Conservation (phyloP, 352 stramenopile genomes). For the Hyaloperonospora brassicae region DNA sequence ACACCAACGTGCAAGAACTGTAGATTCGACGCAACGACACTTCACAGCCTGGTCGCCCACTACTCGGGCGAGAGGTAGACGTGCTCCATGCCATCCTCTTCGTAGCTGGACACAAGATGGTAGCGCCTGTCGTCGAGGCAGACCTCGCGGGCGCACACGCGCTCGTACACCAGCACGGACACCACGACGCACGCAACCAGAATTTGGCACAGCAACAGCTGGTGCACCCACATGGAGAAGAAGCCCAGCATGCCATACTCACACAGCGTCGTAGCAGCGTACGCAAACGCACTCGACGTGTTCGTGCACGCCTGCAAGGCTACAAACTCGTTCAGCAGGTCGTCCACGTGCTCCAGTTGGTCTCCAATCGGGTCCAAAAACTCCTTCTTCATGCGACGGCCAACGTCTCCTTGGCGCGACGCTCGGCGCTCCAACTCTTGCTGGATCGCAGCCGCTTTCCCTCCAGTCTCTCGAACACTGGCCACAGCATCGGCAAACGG, state of each 20-base stretch:
- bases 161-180: constrained; percentile 71
- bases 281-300: constrained; percentile 34
- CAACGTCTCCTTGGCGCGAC: constrained; percentile 36
- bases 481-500: constrained; percentile 33
- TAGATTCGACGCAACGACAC: background rate
- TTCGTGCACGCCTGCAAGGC: constrained; percentile 42
- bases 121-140: constrained; percentile 53
- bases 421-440: constrained; percentile 47
- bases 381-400: constrained; percentile 56
- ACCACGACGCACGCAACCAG: constrained; percentile 66
- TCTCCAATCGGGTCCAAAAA: constrained; percentile 64
- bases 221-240: constrained; percentile 82
- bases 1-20: no score
- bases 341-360: constrained; percentile 32
- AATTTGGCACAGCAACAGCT: constrained; percentile 71
- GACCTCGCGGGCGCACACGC: constrained; percentile 56
- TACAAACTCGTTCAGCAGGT: constrained; percentile 29
- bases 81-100: constrained; percentile 77
- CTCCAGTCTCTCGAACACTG: constrained; percentile 29
- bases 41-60: background rate
- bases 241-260: constrained; percentile 78
- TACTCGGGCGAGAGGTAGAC: constrained; percentile 69
- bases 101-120: constrained; percentile 69
- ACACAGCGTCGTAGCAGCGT: constrained; percentile 55
- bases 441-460: constrained; percentile 31